Evolutionary conservation across 495 filamentous ascomycete species (phyloP).

Genomic region (Clavariopsis aquatica): DNA sequence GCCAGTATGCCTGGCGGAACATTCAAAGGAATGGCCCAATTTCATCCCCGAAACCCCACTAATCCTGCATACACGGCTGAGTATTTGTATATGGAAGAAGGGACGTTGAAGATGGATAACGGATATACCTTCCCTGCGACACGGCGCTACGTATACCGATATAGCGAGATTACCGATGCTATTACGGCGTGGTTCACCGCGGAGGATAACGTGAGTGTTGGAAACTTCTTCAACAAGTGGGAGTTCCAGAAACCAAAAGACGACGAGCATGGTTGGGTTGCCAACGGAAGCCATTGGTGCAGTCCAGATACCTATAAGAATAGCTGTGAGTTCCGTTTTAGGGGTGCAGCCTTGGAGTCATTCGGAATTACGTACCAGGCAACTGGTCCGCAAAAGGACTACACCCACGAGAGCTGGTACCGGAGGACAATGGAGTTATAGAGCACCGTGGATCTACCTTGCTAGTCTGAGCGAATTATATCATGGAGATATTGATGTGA

Average conservation of each 20-base stretch:
- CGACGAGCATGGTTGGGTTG: slow-evolving; percentile 52
- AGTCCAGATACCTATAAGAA: slow-evolving; percentile 65
- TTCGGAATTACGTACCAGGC: slow-evolving; percentile 64
- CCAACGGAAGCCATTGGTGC: slow-evolving; percentile 63
- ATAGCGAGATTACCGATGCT: slow-evolving; percentile 54
- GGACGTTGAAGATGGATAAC: slow-evolving; percentile 55
- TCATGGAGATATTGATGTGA: no score
- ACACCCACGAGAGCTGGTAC: slow-evolving; percentile 45
- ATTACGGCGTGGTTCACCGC: slow-evolving; percentile 71
- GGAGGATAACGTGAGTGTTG: slow-evolving; percentile 56
- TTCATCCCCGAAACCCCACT: slow-evolving; percentile 57
- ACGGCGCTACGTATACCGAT: slow-evolving; percentile 58
- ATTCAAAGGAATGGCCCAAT: slow-evolving; percentile 62
- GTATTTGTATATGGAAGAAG: slow-evolving; percentile 68
- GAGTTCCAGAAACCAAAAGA: slow-evolving; percentile 42
- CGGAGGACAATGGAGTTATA: slow-evolving; percentile 1
- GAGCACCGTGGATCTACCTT: background rate
- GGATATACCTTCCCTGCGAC: slow-evolving; percentile 41
- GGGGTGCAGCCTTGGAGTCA: slow-evolving; percentile 52
- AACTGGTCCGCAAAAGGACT: slow-evolving; percentile 69
- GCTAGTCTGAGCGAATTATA: background rate
- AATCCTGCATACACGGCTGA: slow-evolving; percentile 47
- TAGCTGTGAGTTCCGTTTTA: slow-evolving; percentile 61
- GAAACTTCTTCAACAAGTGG: slow-evolving; percentile 67
- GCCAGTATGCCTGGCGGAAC: slow-evolving; percentile 59